Percentiles rank a stretch among this genome's conserved stretches.
These are phyloP conservation scores for Globisporangium yorkense DNA, from an alignment of 352 stramenopile genomes.

Conservation along the genomic window DNA sequence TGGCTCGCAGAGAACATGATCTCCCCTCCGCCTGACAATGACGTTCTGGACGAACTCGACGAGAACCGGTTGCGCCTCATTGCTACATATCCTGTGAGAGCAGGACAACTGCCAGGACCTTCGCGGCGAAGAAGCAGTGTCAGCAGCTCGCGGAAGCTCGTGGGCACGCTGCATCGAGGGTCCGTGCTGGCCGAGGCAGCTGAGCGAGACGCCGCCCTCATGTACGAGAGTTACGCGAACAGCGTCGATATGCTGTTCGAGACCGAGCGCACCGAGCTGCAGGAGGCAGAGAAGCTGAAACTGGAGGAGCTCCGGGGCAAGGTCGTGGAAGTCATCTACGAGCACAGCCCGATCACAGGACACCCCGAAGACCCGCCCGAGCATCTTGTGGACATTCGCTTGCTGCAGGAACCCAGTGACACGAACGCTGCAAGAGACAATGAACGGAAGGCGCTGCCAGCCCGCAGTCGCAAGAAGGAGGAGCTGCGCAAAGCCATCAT, in stretches of 20 bases:
- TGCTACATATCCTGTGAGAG: background rate
- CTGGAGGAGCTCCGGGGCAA: conserved; percentile 7
- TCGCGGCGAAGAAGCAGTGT: conserved; percentile 34
- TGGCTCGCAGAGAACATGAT: conserved; percentile 58
- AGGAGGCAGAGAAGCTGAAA: conserved; percentile 10
- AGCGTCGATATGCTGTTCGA: conserved; percentile 53
- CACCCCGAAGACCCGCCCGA: conserved; percentile 27
- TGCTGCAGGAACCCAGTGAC: background rate
- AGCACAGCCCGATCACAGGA: conserved; percentile 39
- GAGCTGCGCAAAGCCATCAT: conserved; percentile 23
- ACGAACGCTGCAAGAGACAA: background rate
- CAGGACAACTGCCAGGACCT: background rate
- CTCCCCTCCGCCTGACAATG: conserved; percentile 3
- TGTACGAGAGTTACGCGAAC: conserved; percentile 40
- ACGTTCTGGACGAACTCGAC: background rate
- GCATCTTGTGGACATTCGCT: conserved; percentile 22
- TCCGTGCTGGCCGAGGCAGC: conserved; percentile 17
- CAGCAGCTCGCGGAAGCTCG: conserved; percentile 22
- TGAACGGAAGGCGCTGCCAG: background rate
- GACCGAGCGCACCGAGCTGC: conserved; percentile 22
- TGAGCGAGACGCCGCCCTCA: conserved; percentile 26
- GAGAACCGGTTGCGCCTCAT: background rate
- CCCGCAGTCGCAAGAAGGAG: conserved; percentile 22
- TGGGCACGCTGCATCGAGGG: conserved; percentile 45
- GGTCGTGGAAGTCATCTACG: conserved; percentile 7